Evolutionary conservation across 176 grass and related monocot genomes (phyloP), one percentile per base, ranked within the genome.

Genomic region (Zizania latifolia): DNA sequence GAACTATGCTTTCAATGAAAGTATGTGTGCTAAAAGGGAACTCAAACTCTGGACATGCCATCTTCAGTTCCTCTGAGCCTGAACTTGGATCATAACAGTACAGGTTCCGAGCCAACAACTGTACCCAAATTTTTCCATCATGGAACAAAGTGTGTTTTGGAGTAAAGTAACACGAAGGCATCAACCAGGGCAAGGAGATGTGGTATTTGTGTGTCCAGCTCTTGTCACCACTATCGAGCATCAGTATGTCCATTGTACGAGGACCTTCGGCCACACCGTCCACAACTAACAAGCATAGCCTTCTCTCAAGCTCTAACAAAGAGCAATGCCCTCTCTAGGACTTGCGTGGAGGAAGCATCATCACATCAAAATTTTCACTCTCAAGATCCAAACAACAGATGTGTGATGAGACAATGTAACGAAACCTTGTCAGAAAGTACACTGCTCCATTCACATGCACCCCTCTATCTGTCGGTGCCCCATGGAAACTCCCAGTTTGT

Each of bases 121-220:
- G 86, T 33, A 88, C 86, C 86, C 81, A 88, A 56, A 88, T 75
- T 62, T 88, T 88, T 4, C 75, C 76, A 4, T 84, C 81, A 63
- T 88, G 81, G 56, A 62, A 84, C 1, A 88, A 56, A 0, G 86
- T 75, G 12, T 88, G 33, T 21, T 79, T 88, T 14, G 86, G 86
- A 58, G 86, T 84, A 60, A 88, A 88, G 22, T 88, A 88, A 15
- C 86, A 88, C 8, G 86, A 84, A n/a, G 81, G 69, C 70, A 80
- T 46, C 61, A 84, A 46, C 69, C 37, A 70, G 24, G 86, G 86
- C 55, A 88, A 50, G 19, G 86, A 70, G 41, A 88, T 80, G 62
- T 63, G 76, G 35, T 84, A 80, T 84, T 13, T 80, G 12, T 53
- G 70, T 57, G 76, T 84, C 86, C 86, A 88, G 16, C 28, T 74